Evolutionary conservation across 805 yeast genomes (phyloP).

Genomic region (Myxozyma lipomycoides): DNA sequence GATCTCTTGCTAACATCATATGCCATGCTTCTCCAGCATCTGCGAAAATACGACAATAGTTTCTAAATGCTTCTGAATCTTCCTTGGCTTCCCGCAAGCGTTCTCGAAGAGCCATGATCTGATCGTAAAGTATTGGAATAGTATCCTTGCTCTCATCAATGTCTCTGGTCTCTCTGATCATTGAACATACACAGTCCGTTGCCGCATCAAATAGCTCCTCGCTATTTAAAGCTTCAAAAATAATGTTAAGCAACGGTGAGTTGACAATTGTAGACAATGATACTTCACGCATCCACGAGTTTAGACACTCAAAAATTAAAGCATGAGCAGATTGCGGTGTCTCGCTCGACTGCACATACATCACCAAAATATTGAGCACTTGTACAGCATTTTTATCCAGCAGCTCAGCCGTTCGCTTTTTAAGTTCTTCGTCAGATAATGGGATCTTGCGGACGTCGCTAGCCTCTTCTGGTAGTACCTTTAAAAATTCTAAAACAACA

Average conservation of each 20-base stretch:
- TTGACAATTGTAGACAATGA: slow-evolving; percentile 66
- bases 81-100: slow-evolving; percentile 41
- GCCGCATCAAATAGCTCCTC: slow-evolving; percentile 78
- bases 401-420: slow-evolving; percentile 56
- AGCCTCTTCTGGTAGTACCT: slow-evolving; percentile 87
- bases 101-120: slow-evolving; percentile 59
- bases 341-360: slow-evolving; percentile 43
- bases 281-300: slow-evolving; percentile 88
- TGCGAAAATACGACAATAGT: slow-evolving; percentile 70
- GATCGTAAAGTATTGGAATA: slow-evolving; percentile 63
- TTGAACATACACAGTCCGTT: slow-evolving; percentile 77
- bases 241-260: slow-evolving; percentile 60
- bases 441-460: slow-evolving; percentile 72
- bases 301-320: slow-evolving; percentile 66
- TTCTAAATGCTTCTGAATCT: slow-evolving; percentile 64
- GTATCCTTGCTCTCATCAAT: slow-evolving; percentile 47
- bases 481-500: slow-evolving; percentile 70
- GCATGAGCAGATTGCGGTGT: slow-evolving; percentile 38
- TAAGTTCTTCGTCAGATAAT: slow-evolving; percentile 76
- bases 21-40: slow-evolving; percentile 98
- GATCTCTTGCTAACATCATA: slow-evolving; percentile 69
- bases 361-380: slow-evolving; percentile 60
- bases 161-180: slow-evolving; percentile 78
- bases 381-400: slow-evolving; percentile 63
- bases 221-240: slow-evolving; percentile 56